These are phyloP conservation scores for Podaxis rugospora DNA, from an alignment of 768 basidiomycete genomes.

Conservation along the genomic window DNA sequence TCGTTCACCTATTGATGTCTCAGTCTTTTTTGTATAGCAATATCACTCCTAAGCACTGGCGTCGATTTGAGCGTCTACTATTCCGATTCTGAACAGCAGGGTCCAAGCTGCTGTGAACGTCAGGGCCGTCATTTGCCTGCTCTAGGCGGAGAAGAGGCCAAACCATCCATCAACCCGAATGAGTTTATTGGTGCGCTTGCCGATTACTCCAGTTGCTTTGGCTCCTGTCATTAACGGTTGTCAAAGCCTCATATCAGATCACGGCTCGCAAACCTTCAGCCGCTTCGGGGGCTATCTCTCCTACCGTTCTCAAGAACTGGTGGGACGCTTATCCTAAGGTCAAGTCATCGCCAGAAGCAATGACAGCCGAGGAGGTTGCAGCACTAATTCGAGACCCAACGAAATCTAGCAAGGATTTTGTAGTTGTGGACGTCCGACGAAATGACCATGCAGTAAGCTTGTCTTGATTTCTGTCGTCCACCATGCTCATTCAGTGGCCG, in stretches of 20 bases:
- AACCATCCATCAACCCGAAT: constrained; percentile 30
- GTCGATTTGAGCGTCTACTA: constrained; percentile 39
- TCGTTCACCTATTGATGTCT: not conserved
- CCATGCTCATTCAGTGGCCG: not conserved
- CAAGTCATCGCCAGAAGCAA: constrained; percentile 24
- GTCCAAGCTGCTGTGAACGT: constrained; percentile 3
- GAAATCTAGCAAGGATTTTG: constrained; percentile 21
- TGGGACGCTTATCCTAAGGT: constrained; percentile 51
- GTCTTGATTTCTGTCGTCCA: not conserved
- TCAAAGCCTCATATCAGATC: constrained; percentile 42
- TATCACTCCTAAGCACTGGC: constrained; percentile 32
- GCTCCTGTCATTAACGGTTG: not conserved
- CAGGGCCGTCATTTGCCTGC: not conserved
- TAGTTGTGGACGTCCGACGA: constrained; percentile 47
- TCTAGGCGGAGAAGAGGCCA: constrained; percentile 15
- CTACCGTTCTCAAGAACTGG: constrained; percentile 37
- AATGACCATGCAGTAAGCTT: constrained; percentile 39
- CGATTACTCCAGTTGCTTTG: not conserved
- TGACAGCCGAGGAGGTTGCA: constrained; percentile 36
- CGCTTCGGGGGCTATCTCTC: constrained; percentile 4
- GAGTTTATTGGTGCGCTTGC: constrained; percentile 36
- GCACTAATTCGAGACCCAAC: constrained; percentile 22
- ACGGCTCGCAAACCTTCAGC: constrained; percentile 33
- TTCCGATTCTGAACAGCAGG: not conserved
- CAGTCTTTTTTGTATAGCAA: constrained; percentile 24